These are phyloP conservation scores for Globisporangium radiosum DNA, from an alignment of 352 stramenopile genomes.

Conservation along the genomic window DNA sequence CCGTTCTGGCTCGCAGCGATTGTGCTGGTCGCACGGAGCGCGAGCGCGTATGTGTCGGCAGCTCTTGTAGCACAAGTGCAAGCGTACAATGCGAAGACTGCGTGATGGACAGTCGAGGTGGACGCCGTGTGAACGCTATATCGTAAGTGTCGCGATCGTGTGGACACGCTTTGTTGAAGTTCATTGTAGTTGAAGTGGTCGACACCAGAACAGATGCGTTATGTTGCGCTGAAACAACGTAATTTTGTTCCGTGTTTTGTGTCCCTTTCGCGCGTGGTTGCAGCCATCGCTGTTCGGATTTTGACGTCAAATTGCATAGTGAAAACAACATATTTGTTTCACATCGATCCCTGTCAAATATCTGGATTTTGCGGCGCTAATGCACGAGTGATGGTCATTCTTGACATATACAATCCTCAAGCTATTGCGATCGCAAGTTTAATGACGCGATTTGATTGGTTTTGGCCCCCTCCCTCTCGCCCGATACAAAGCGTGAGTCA, in stretches of 20 bases:
- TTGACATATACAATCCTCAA: too few species aligned
- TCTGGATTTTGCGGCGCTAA: too few species aligned
- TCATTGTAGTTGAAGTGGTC: not conserved
- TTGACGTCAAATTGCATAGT: too few species aligned
- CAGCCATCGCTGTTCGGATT: too few species aligned
- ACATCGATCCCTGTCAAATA: too few species aligned
- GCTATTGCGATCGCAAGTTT: too few species aligned
- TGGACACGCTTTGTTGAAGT: not conserved
- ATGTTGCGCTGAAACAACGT: too few species aligned
- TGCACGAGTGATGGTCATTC: too few species aligned
- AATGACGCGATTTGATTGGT: not conserved
- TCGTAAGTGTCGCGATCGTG: not conserved
- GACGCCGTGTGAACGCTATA: not conserved
- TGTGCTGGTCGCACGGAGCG: not conserved
- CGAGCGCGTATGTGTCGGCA: not conserved
- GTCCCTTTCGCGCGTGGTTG: conserved; percentile 8
- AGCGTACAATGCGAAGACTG: not conserved
- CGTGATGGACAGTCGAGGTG: not conserved
- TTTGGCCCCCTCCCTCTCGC: conserved; percentile 1
- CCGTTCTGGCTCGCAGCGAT: conserved; percentile 1
- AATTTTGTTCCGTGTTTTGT: conserved; percentile 12
- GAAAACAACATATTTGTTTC: too few species aligned
- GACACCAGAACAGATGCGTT: too few species aligned
- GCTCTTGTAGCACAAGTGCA: not conserved
- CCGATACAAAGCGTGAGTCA: not conserved